A percentile compares a stretch with the other conserved stretches of the same genome.
These are phyloP conservation scores for Aschersonia sp. DNA, from an alignment of 2,329 filamentous ascomycete genomes.

Conservation along the genomic window DNA sequence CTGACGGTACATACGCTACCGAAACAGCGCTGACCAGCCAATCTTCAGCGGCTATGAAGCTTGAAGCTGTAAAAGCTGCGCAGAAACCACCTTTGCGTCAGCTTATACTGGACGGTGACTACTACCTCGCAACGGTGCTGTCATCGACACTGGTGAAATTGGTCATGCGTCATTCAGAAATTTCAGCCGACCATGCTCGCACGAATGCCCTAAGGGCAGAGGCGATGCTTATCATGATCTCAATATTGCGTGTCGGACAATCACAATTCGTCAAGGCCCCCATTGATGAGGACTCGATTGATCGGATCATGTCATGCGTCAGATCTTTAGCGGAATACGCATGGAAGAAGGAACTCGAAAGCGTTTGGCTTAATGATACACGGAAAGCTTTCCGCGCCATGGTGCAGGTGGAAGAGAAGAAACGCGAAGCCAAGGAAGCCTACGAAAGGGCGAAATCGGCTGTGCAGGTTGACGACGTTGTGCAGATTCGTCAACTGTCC, in stretches of 20 bases:
- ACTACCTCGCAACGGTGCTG: slow-evolving; percentile 89
- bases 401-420: slow-evolving; percentile 96
- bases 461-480: slow-evolving; percentile 88
- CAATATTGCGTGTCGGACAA: slow-evolving; percentile 91
- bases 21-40: slow-evolving; percentile 92
- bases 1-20: slow-evolving; percentile 94
- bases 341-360: slow-evolving; percentile 79
- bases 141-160: slow-evolving; percentile 92
- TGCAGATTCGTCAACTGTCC: slow-evolving; percentile 80
- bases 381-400: slow-evolving; percentile 91
- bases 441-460: slow-evolving; percentile 86
- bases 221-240: slow-evolving; percentile 99
- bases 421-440: slow-evolving; percentile 87
- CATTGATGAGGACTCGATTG: slow-evolving; percentile 96
- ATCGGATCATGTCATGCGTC: slow-evolving; percentile 95
- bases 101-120: slow-evolving; percentile 92
- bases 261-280: slow-evolving; percentile 97
- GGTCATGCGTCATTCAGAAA: slow-evolving; percentile 92
- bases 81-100: slow-evolving; percentile 91
- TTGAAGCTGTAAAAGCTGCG: slow-evolving; percentile 93
- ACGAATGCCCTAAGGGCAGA: slow-evolving; percentile 92
- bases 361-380: slow-evolving; percentile 87
- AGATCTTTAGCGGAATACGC: slow-evolving; percentile 82
- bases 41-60: slow-evolving; percentile 73
- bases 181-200: slow-evolving; percentile 69